phyloP scores from a whole-genome alignment of 306 rosid species.

The Urtica urens region DNA sequence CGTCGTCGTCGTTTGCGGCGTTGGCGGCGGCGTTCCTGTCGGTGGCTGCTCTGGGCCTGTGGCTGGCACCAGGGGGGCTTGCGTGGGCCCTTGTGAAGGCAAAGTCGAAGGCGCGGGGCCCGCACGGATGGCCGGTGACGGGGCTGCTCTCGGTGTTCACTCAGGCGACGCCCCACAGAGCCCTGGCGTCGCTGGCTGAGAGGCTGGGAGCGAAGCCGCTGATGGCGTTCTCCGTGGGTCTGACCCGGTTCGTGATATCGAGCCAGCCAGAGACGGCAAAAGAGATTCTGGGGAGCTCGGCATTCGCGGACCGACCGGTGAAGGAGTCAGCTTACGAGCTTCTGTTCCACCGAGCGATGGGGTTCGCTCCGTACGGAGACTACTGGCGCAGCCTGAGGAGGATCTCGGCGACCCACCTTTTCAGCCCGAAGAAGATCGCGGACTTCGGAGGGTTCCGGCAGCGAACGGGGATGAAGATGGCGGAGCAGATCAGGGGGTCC shows the following conservation, averaged over 20 bases:
- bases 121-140: constrained; percentile 15
- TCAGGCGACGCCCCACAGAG: constrained; percentile 18
- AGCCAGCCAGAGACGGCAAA: constrained; percentile 25
- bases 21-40: background rate
- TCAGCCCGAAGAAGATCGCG: constrained; percentile 20
- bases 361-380: constrained; percentile 33
- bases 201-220: constrained; percentile 12
- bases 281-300: constrained; percentile 17
- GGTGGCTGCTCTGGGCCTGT: constrained; percentile 3
- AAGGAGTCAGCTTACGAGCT: constrained; percentile 36
- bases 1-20: no score
- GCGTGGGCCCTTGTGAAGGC: constrained; percentile 8
- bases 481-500: background rate
- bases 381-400: constrained; percentile 32
- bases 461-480: constrained; percentile 17
- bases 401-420: constrained; percentile 25
- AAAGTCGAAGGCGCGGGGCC: constrained; percentile 13
- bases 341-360: constrained; percentile 33
- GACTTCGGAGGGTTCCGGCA: constrained; percentile 13
- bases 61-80: constrained; percentile 29
- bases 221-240: constrained; percentile 27
- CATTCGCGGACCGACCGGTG: constrained; percentile 29
- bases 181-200: constrained; percentile 16
- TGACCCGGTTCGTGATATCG: constrained; percentile 23
- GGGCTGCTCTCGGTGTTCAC: background rate